Evolutionary conservation across 345 rosid genomes (phyloP), one percentile per base, ranked within the genome.

Genomic region (Eucalyptus polybractea): DNA sequence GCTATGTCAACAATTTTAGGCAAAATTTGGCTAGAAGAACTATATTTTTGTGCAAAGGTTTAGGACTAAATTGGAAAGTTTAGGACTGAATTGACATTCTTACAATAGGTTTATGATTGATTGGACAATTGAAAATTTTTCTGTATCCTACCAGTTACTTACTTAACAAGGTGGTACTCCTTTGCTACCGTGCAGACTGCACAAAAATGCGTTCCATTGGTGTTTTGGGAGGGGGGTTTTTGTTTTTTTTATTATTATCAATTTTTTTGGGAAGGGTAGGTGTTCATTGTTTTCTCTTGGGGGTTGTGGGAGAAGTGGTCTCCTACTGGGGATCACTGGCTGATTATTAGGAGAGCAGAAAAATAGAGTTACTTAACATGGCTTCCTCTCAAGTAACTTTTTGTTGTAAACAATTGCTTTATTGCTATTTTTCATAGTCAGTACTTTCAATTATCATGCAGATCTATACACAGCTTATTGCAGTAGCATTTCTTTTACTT

Each of bases 391-490:
- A 69, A 69, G 80, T 69, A 33, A 33, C 80, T 5, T 10, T 37
- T 37, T 37, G 21, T 37, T 76, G 29, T 76, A 76, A 33, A 37
- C 29, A 40, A 21, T 51, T 58, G n/a, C 24, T 86, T 83, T 60
- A 51, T 89, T 62, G 16, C 49, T 56, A 31, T 17, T 81, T 50
- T 62, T 49, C 8, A 58, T 62, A 37, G 6, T 44, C 33, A 33
- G 76, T 31, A 33, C 31, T 49, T 62, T 40, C 88, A 72, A 37
- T 42, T 86, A 27, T 89, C 25, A 49, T 88, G 81, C 92, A 93
- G 94, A 90, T 91, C 33, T 93, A 93, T 72, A 87, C 89, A 50
- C 76, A 86, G 60, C 22, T 91, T 62, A 90, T 89, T 69, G 93
- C 92, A 40, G 76, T 81, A 49, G 89, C 92, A 83, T 37, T 92